Conservation (phyloP, 2,329 filamentous ascomycete genomes). For the Knoxdaviesia capensis region DNA sequence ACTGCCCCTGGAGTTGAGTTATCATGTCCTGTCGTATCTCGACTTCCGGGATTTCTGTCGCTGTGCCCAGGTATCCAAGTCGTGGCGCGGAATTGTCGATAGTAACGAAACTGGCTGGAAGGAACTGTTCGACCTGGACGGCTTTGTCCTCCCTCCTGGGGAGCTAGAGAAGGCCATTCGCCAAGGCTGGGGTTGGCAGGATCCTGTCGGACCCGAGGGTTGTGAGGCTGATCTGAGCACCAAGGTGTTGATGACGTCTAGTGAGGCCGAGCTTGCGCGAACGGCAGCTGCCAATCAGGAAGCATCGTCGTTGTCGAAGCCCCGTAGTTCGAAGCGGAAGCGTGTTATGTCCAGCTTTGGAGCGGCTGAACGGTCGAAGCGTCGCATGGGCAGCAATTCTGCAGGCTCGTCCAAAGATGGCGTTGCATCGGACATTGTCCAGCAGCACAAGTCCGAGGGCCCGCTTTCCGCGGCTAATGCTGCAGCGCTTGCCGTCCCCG, state of each 20-base stretch:
- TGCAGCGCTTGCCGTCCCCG: slow-evolving; percentile 63
- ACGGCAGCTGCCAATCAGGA: slow-evolving; percentile 10
- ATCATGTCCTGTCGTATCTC: slow-evolving; percentile 74
- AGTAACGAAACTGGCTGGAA: slow-evolving; percentile 94
- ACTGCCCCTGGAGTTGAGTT: slow-evolving; percentile 67
- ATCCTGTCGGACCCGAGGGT: slow-evolving; percentile 53
- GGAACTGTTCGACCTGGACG: slow-evolving; percentile 68
- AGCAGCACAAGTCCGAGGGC: slow-evolving; percentile 47
- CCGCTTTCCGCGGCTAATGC: slow-evolving; percentile 73
- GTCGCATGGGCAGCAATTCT: slow-evolving; percentile 27
- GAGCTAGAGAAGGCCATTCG: slow-evolving; percentile 71
- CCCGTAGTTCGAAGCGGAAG: slow-evolving; percentile 35
- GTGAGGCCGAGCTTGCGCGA: slow-evolving; percentile 29
- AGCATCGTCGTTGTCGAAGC: slow-evolving; percentile 20
- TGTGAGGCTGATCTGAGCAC: slow-evolving; percentile 64
- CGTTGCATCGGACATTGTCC: slow-evolving; percentile 17
- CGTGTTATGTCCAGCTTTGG: slow-evolving; percentile 24
- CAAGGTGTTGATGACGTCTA: slow-evolving; percentile 28
- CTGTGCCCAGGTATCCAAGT: slow-evolving; percentile 81
- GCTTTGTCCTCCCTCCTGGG: slow-evolving; percentile 56
- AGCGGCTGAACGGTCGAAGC: slow-evolving; percentile 29
- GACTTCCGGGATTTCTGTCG: slow-evolving; percentile 72
- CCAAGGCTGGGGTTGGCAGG: slow-evolving; percentile 97
- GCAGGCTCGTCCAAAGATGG: slow-evolving; percentile 17
- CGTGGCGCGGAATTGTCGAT: slow-evolving; percentile 81